phyloP scores from a whole-genome alignment of 495 filamentous ascomycete genomes.

The Geoglossum glabrum region DNA sequence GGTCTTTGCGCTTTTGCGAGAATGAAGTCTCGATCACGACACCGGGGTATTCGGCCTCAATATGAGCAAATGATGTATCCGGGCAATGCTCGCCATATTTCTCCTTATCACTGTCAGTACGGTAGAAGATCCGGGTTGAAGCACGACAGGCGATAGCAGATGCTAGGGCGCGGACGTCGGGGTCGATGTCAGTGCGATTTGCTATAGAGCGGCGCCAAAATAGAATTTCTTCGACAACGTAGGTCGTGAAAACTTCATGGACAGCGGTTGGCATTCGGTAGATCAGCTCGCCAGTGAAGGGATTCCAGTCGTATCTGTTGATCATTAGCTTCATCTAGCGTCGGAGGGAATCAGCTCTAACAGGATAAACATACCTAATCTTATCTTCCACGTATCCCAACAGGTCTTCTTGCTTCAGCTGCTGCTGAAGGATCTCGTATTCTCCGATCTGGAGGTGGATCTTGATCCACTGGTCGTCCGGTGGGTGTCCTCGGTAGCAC shows the following conservation, averaged over 20 bases:
- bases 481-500: background rate
- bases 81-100: slow-evolving; percentile 6
- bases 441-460: background rate
- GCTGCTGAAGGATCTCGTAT: background rate
- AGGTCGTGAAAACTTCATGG: background rate
- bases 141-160: background rate
- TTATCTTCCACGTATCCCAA: background rate
- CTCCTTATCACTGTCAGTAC: background rate
- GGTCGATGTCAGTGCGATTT: background rate
- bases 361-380: background rate
- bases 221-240: background rate
- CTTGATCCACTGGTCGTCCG: background rate
- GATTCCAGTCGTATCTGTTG: no score
- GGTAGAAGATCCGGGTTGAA: background rate
- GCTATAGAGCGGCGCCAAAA: background rate
- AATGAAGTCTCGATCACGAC: slow-evolving; percentile 20
- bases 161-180: background rate
- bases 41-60: slow-evolving; percentile 12
- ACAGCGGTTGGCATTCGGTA: background rate
- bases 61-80: slow-evolving; percentile 16
- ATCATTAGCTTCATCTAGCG: background rate
- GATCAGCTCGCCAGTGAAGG: background rate
- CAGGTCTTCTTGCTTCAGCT: background rate
- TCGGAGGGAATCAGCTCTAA: background rate
- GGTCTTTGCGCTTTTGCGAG: slow-evolving; percentile 16